A percentile compares a stretch with the other conserved stretches of the same genome.
Evolutionary conservation across 306 rosid genomes (phyloP).

Genomic region (Trifolium fragiferum): DNA sequence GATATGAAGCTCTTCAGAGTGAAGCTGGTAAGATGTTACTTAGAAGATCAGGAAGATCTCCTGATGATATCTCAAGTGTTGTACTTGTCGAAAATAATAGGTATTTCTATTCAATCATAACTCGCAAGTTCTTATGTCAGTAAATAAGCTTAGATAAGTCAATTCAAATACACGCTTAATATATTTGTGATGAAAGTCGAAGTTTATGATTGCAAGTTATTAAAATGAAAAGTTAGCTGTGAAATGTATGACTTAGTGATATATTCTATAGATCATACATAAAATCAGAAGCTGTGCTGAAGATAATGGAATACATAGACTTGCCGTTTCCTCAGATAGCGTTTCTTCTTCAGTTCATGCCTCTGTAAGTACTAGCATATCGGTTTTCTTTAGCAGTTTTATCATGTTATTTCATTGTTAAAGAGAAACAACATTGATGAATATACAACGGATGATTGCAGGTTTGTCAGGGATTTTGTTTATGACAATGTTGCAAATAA

Average conservation of each 20-base stretch:
- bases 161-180: not conserved
- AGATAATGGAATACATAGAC: constrained; percentile 89
- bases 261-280: constrained; percentile 70
- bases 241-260: constrained; percentile 39
- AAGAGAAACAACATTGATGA: constrained; percentile 18
- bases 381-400: constrained; percentile 3
- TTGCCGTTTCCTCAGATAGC: constrained; percentile 91
- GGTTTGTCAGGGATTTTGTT: constrained; percentile 71
- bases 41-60: constrained; percentile 89
- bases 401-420: constrained; percentile 14
- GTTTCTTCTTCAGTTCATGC: constrained; percentile 66
- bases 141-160: not conserved
- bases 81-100: constrained; percentile 84
- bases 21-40: constrained; percentile 85
- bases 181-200: constrained; percentile 9
- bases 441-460: constrained; percentile 48
- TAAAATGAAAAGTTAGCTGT: constrained; percentile 17
- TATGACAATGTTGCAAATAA: constrained; percentile 94
- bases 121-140: no score
- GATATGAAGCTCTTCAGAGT: constrained; percentile 92
- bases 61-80: constrained; percentile 96
- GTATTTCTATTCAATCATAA: constrained; percentile 29
- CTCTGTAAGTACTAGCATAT: constrained; percentile 64
- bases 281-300: constrained; percentile 88
- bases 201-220: constrained; percentile 23